These are phyloP conservation scores for Candida ponderosae DNA, from an alignment of 805 yeast species.

Conservation along the genomic window DNA sequence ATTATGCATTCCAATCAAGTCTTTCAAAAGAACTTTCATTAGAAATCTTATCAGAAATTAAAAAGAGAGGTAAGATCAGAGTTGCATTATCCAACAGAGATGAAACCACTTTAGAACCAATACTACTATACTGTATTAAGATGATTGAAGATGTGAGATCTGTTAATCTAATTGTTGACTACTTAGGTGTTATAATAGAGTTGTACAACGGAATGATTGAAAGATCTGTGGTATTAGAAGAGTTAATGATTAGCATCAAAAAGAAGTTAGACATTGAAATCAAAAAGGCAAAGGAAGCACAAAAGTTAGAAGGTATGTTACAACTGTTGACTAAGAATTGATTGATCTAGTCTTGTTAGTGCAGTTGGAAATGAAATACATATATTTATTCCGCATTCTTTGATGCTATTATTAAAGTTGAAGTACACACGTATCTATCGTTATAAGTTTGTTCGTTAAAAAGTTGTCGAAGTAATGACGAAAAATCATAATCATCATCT, in stretches of 20 bases:
- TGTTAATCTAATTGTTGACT: slow-evolving; percentile 52
- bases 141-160: slow-evolving; percentile 75
- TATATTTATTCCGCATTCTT: slow-evolving; percentile 24
- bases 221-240: slow-evolving; percentile 70
- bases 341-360: slow-evolving; percentile 5
- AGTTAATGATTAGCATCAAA: slow-evolving; percentile 52
- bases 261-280: slow-evolving; percentile 63
- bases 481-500: no score
- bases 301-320: slow-evolving; percentile 88
- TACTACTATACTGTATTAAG: slow-evolving; percentile 75
- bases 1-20: slow-evolving; percentile 75
- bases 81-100: slow-evolving; percentile 78
- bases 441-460: no score
- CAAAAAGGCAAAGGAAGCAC: slow-evolving; percentile 77
- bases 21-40: slow-evolving; percentile 72
- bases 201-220: slow-evolving; percentile 72
- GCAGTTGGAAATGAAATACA: slow-evolving; percentile 3
- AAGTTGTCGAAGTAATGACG: no score
- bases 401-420: no score
- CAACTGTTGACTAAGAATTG: slow-evolving; percentile 59
- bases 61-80: slow-evolving; percentile 81
- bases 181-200: slow-evolving; percentile 64
- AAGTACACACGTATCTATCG: no score
- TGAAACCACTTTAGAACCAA: slow-evolving; percentile 78
- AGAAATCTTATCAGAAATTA: slow-evolving; percentile 79